Evolutionary conservation across 148 eudicot genomes (phyloP).

Genomic region (Fagopyrum tataricum): DNA sequence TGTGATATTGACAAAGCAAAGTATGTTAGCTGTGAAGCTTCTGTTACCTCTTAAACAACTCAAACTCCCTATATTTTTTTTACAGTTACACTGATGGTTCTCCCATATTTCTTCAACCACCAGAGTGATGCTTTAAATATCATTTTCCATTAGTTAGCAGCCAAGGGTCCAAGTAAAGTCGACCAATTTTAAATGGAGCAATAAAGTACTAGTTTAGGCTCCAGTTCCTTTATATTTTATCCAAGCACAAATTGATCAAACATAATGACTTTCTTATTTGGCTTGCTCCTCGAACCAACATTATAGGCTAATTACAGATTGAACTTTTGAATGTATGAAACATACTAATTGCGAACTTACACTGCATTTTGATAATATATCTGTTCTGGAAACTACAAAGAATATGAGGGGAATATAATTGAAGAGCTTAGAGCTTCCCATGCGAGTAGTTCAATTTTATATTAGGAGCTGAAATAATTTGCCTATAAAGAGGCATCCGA

Average conservation of each 20-base stretch:
- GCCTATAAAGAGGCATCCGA: not conserved
- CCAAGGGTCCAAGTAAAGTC: not conserved
- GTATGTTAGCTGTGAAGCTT: constrained; percentile 35
- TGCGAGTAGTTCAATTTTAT: not conserved
- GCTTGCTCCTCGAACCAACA: not conserved
- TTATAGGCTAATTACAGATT: not conserved
- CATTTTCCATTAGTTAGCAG: not conserved
- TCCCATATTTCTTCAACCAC: not conserved
- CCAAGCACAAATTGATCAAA: not conserved
- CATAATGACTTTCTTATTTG: not conserved
- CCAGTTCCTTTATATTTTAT: not conserved
- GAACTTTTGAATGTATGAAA: not conserved
- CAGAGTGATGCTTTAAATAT: not conserved
- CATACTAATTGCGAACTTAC: not conserved
- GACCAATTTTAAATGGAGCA: not conserved
- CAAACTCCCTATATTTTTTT: not conserved
- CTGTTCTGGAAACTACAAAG: not conserved
- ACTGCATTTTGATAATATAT: not conserved
- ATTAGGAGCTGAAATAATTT: not conserved
- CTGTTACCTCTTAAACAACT: not conserved
- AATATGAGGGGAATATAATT: not conserved
- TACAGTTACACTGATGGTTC: not conserved
- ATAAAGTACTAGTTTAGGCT: not conserved
- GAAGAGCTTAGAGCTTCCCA: not conserved
- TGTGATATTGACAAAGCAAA: constrained; percentile 63